These are phyloP conservation scores for Phytophthora boehmeriae DNA, from an alignment of 352 stramenopile genomes.

Conservation along the genomic window DNA sequence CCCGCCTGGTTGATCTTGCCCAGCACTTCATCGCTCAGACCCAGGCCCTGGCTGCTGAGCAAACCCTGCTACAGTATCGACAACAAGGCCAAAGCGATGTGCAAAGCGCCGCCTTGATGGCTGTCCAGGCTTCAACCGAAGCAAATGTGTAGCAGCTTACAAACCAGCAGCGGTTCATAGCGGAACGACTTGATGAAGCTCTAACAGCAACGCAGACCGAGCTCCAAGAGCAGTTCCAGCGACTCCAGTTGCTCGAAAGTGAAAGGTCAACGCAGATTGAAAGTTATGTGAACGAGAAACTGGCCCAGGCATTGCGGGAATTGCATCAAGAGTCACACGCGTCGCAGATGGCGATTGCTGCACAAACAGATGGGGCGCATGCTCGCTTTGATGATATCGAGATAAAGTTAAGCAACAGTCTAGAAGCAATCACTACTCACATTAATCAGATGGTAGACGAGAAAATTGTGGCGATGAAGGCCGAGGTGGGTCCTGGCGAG, in stretches of 20 bases:
- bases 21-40: neutral
- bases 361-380: neutral
- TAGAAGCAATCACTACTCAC: neutral
- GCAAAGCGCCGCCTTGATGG: neutral
- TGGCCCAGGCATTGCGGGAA: neutral
- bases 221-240: neutral
- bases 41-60: neutral
- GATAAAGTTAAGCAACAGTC: neutral
- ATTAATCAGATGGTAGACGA: neutral
- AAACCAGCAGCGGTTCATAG: neutral
- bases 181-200: neutral
- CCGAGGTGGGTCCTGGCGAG: neutral
- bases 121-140: neutral
- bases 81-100: neutral
- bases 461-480: neutral
- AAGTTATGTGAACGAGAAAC: neutral
- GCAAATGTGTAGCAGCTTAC: neutral
- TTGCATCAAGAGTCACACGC: neutral
- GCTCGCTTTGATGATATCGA: neutral
- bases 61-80: neutral
- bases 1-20: too few relatives aligned
- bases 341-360: neutral
- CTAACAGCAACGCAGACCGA: neutral
- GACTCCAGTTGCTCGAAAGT: neutral
- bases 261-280: neutral